Conservation (phyloP, 192 early-diverging fungal species). For the Coemansia sp. region DNA sequence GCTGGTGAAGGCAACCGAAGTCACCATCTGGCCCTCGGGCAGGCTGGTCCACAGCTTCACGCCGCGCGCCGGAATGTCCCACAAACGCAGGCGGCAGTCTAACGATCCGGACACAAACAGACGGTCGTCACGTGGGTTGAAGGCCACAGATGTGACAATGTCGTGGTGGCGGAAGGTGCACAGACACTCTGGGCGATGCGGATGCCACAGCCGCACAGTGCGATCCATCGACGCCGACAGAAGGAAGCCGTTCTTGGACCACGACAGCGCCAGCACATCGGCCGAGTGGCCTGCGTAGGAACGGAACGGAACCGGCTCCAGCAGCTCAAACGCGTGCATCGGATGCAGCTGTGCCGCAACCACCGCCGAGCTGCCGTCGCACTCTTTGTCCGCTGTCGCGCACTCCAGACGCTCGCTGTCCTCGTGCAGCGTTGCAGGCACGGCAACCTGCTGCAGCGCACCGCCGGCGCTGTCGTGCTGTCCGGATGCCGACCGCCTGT, state of each 20-base stretch:
- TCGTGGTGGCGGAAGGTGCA: slow-evolving; percentile 78
- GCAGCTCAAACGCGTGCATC: slow-evolving; percentile 57
- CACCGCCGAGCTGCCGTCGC: background rate
- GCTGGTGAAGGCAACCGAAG: slow-evolving; percentile 74
- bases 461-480: background rate
- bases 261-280: slow-evolving; percentile 69
- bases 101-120: slow-evolving; percentile 80
- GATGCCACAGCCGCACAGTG: slow-evolving; percentile 85
- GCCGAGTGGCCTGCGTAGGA: slow-evolving; percentile 74
- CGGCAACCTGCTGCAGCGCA: background rate
- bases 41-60: slow-evolving; percentile 77
- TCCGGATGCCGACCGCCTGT: slow-evolving; percentile 37
- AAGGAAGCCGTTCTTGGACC: slow-evolving; percentile 79
- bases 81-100: slow-evolving; percentile 76
- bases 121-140: slow-evolving; percentile 82
- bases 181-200: slow-evolving; percentile 68
- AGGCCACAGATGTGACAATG: slow-evolving; percentile 75
- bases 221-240: slow-evolving; percentile 80
- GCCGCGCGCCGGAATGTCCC: slow-evolving; percentile 78
- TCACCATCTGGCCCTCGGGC: slow-evolving; percentile 69
- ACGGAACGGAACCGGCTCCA: slow-evolving; percentile 67
- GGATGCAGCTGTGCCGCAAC: slow-evolving; percentile 30
- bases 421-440: slow-evolving; percentile 3
- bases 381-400: background rate
- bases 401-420: background rate